Evolutionary conservation across 768 basidiomycete genomes (phyloP).

Genomic region (Pholiota microspora): DNA sequence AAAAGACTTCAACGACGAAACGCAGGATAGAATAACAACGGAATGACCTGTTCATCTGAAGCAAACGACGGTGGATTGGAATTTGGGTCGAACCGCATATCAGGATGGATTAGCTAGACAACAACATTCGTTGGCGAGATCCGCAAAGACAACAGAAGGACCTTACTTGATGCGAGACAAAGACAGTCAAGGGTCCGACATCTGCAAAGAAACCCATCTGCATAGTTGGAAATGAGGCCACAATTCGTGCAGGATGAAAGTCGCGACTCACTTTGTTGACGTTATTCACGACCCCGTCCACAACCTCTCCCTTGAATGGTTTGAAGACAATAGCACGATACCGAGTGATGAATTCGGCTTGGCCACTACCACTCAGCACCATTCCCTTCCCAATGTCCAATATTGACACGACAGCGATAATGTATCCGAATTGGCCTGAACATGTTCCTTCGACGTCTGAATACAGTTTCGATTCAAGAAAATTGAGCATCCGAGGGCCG

Average conservation of each 20-base stretch:
- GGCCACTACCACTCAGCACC: slow-evolving; percentile 87
- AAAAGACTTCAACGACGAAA: not conserved
- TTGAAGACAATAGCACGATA: slow-evolving; percentile 99
- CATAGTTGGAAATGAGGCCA: not conserved
- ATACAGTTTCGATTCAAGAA: slow-evolving; percentile 90
- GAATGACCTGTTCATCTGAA: slow-evolving; percentile 76
- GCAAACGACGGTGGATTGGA: slow-evolving; percentile 97
- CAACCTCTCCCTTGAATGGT: slow-evolving; percentile 99
- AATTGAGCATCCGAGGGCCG: slow-evolving; percentile 91
- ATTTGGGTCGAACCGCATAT: slow-evolving; percentile 93
- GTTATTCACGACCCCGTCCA: slow-evolving; percentile 93
- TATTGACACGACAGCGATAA: slow-evolving; percentile 89
- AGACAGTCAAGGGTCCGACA: slow-evolving; percentile 90
- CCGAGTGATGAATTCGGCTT: slow-evolving; percentile 92
- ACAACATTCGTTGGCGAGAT: slow-evolving; percentile 1
- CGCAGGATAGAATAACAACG: not conserved
- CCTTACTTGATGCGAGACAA: slow-evolving; percentile 92
- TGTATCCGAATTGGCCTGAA: slow-evolving; percentile 92
- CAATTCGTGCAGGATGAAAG: not conserved
- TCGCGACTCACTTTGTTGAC: slow-evolving; percentile 82
- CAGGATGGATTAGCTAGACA: slow-evolving; percentile 85
- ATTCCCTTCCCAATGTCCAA: slow-evolving; percentile 91
- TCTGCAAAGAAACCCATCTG: slow-evolving; percentile 99
- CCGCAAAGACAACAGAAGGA: not conserved
- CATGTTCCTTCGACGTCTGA: slow-evolving; percentile 98